Percentiles rank a stretch among this genome's conserved stretches.
phyloP scores from a whole-genome alignment of 164 flowering plant genomes.

The Sedum album region DNA sequence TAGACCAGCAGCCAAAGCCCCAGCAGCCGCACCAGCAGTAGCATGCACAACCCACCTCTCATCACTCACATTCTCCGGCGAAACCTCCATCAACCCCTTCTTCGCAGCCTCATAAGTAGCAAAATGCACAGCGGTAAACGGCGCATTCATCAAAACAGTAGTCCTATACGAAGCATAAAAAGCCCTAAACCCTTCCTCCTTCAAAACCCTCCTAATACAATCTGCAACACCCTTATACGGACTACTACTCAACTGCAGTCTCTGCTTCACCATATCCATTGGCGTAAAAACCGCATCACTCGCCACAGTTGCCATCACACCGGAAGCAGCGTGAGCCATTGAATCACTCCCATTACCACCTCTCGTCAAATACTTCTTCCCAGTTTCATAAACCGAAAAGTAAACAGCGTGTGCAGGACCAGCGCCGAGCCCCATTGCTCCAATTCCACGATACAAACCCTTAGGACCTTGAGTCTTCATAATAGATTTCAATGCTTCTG shows the following conservation, averaged over 20 bases:
- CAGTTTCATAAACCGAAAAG: conserved; percentile 55
- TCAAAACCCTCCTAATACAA: conserved; percentile 41
- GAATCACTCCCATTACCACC: conserved; percentile 31
- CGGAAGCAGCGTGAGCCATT: conserved; percentile 40
- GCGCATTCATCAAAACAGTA: conserved; percentile 67
- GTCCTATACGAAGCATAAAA: conserved; percentile 65
- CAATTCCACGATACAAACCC: conserved; percentile 70
- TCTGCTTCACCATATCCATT: conserved; percentile 75
- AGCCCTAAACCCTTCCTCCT: conserved; percentile 47
- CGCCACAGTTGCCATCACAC: conserved; percentile 46
- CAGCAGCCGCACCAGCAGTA: conserved; percentile 69
- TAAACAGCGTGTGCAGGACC: conserved; percentile 86
- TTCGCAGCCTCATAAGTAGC: conserved; percentile 58
- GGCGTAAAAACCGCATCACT: conserved; percentile 63
- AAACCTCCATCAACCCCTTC: conserved; percentile 45
- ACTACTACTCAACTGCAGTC: conserved; percentile 43
- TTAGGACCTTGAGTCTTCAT: conserved; percentile 43
- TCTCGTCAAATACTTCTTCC: conserved; percentile 34
- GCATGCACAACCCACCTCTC: conserved; percentile 53
- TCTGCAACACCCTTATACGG: conserved; percentile 44
- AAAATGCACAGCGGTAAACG: conserved; percentile 59
- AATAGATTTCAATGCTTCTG: conserved; percentile 26
- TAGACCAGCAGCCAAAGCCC: conserved; percentile 45
- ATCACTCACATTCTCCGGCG: conserved; percentile 41
- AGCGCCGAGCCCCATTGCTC: conserved; percentile 77